Evolutionary conservation across 257 asterid genomes (phyloP).

Genomic region (Petrea volubilis): DNA sequence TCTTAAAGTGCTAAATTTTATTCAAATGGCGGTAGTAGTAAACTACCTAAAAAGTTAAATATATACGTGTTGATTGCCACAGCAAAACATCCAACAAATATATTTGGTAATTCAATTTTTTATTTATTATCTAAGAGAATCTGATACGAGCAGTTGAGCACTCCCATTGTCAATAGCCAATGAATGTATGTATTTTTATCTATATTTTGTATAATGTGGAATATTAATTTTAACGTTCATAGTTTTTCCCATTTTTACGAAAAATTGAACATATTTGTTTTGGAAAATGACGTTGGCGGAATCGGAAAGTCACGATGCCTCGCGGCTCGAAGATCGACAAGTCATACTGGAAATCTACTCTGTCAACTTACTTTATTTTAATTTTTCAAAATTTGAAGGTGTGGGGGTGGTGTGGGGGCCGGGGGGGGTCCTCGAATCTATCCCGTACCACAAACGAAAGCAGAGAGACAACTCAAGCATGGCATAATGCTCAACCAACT

Average conservation of each 20-base stretch:
- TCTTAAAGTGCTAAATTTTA: too few relatives aligned
- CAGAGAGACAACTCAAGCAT: constrained; percentile 29
- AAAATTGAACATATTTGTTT: not conserved
- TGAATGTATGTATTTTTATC: too few relatives aligned
- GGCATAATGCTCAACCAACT: constrained; percentile 16
- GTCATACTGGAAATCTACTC: not conserved
- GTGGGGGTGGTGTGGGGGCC: not conserved
- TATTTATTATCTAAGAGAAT: too few relatives aligned
- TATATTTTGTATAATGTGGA: too few relatives aligned
- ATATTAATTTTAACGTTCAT: too few relatives aligned
- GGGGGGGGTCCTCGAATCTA: constrained; percentile 7
- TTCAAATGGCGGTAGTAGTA: too few relatives aligned
- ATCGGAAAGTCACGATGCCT: constrained; percentile 42
- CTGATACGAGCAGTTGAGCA: too few relatives aligned
- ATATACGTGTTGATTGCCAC: too few relatives aligned
- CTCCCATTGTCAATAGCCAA: too few relatives aligned
- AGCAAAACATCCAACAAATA: too few relatives aligned
- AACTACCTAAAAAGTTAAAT: too few relatives aligned
- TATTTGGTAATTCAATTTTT: too few relatives aligned
- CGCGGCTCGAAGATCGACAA: constrained; percentile 30
- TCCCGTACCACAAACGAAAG: constrained; percentile 23
- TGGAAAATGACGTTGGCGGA: constrained; percentile 14
- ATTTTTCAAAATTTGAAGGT: not conserved
- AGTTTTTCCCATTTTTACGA: not conserved
- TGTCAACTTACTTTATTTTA: not conserved